Evolutionary conservation across 352 stramenopile species (phyloP), one percentile per base, ranked within the genome.

Genomic region (Aphanomyces invadans): DNA sequence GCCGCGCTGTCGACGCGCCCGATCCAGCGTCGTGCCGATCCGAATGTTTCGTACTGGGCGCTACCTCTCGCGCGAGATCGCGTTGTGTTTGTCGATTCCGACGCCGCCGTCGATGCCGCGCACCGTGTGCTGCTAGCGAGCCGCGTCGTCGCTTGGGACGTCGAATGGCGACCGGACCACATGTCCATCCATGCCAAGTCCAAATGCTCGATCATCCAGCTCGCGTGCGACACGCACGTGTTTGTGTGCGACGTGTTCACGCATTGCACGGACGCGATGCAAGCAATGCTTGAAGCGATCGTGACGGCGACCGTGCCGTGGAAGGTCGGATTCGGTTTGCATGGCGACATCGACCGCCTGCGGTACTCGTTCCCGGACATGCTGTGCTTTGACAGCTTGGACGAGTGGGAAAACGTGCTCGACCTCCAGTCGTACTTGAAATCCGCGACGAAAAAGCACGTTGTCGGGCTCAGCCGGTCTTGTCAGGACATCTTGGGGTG

Each of bases 191-290:
- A 73, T 21, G 62, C 74, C 23, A 79, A 83, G 49, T 88, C 81
- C 4, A 81, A 81, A 44, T 88, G 79, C 62, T 82, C 82, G 0
- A 76, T 89, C 38, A 72, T 90, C 36, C 80, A 89, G 57, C 72
- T 89, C 48, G 80, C 82, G 28, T 90, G 80, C 36, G 73, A 78
- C n/a, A 73, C 73, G 25, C 77, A 85, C 49, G 76, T 83, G 19
- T 89, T 90, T 52, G 72, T 90, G 19, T 87, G 88, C 56, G 82
- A 90, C 54, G 70, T 89, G 1, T 25, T 86, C 45, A 73, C 76
- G 45, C 68, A 80, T 51, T 62, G 75, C 23, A 77, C 87, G 17
- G 74, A 68, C n/a, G 81, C 88, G 29, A 69, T 90, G 26, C 80
- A 90, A 15, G 79, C 87, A 39, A 73, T 90, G 9, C 82, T 90